Conservation (phyloP, 768 basidiomycete species). For the Flagelloscypha sp. region DNA sequence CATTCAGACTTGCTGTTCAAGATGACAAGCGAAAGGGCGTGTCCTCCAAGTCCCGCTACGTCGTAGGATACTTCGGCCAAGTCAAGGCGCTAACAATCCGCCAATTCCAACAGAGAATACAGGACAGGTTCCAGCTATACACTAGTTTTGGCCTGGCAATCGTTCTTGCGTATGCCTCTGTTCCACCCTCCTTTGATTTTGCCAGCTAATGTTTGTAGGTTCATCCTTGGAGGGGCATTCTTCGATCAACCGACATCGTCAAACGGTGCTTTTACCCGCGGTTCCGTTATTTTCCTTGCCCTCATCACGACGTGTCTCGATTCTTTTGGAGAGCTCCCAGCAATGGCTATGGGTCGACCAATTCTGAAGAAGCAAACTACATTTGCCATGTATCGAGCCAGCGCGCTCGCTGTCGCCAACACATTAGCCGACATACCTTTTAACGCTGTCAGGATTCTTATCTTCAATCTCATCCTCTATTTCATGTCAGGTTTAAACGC, state of each 20-base stretch:
- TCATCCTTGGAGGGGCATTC: slow-evolving; percentile 65
- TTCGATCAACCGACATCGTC: slow-evolving; percentile 65
- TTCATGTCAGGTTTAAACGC: slow-evolving; percentile 51
- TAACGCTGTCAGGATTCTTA: slow-evolving; percentile 46
- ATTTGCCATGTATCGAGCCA: slow-evolving; percentile 61
- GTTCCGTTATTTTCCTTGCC: slow-evolving; percentile 65
- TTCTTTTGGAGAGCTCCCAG: slow-evolving; percentile 58
- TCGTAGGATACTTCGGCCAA: slow-evolving; percentile 69
- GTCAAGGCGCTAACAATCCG: slow-evolving; percentile 60
- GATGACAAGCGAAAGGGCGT: slow-evolving; percentile 75
- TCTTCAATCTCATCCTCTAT: slow-evolving; percentile 62
- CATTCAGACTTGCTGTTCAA: slow-evolving; percentile 68
- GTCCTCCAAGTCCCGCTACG: slow-evolving; percentile 74
- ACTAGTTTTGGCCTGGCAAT: slow-evolving; percentile 60
- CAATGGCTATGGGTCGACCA: slow-evolving; percentile 78
- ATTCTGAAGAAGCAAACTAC: slow-evolving; percentile 61
- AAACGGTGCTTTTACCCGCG: slow-evolving; percentile 81
- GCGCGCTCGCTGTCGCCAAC: slow-evolving; percentile 57
- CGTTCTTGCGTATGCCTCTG: slow-evolving; percentile 26
- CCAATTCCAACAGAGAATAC: slow-evolving; percentile 65
- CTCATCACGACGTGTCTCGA: slow-evolving; percentile 62
- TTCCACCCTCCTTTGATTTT: neutral
- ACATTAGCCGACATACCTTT: slow-evolving; percentile 64
- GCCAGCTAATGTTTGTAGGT: slow-evolving; percentile 21
- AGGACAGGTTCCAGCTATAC: slow-evolving; percentile 70